phyloP scores from a whole-genome alignment of 768 basidiomycete genomes.

The Mycena venus region DNA sequence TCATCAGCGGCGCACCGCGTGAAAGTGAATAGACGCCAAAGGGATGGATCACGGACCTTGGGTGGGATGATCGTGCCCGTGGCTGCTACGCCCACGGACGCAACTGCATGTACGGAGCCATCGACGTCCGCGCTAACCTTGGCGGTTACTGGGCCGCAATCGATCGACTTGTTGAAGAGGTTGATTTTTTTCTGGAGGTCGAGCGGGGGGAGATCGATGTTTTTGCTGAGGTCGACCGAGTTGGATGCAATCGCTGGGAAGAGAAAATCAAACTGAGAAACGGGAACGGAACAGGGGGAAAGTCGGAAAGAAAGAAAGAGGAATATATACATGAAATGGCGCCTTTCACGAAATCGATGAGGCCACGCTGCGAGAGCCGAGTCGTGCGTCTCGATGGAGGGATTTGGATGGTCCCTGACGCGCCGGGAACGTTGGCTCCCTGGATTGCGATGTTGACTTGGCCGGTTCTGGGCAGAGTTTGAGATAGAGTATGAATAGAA shows the following conservation, averaged over 20 bases:
- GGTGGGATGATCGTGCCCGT: constrained; percentile 62
- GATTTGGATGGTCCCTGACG: constrained; percentile 4
- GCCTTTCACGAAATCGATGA: constrained; percentile 2
- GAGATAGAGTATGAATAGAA: neutral
- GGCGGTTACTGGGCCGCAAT: constrained; percentile 40
- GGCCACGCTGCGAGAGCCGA: constrained; percentile 15
- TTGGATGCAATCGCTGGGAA: neutral
- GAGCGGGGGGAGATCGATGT: constrained; percentile 46
- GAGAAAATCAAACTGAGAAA: neutral
- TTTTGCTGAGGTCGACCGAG: constrained; percentile 42
- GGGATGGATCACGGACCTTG: constrained; percentile 43
- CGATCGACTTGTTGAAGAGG: constrained; percentile 41
- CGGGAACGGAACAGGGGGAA: too few relatives aligned
- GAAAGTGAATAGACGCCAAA: too few relatives aligned
- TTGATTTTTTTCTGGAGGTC: constrained; percentile 47
- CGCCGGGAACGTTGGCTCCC: constrained; percentile 25
- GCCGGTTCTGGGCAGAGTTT: constrained; percentile 2
- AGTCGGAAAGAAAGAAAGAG: neutral
- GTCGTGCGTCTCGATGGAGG: constrained; percentile 18
- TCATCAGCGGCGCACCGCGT: too few relatives aligned
- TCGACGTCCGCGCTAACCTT: constrained; percentile 26
- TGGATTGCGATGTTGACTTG: constrained; percentile 24
- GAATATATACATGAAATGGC: neutral
- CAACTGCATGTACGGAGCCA: constrained; percentile 49
- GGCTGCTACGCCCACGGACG: constrained; percentile 55